phyloP scores from a whole-genome alignment of 768 basidiomycete species.

The Mycena rebaudengoi region DNA sequence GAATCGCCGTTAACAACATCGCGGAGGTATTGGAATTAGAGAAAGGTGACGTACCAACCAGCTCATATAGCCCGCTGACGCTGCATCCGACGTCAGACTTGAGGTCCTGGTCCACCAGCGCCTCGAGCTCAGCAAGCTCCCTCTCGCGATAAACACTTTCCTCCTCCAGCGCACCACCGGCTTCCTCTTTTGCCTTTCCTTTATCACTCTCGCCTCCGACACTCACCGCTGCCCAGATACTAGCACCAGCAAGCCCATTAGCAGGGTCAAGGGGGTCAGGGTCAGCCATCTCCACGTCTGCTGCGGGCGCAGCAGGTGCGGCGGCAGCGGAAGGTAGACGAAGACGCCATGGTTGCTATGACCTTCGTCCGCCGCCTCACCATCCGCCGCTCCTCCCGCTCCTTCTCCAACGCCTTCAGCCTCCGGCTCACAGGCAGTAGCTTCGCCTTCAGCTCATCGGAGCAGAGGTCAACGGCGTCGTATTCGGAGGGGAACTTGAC shows the following conservation, averaged over 20 bases:
- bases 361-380: constrained; percentile 79
- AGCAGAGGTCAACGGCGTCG: constrained; percentile 83
- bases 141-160: constrained; percentile 69
- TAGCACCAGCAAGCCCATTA: constrained; percentile 27
- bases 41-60: constrained; percentile 71
- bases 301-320: constrained; percentile 34
- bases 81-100: constrained; percentile 79
- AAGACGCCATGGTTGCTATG: constrained; percentile 36
- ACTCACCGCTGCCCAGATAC: constrained; percentile 30
- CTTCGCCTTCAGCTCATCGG: constrained; percentile 79
- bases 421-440: constrained; percentile 74
- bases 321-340: constrained; percentile 34
- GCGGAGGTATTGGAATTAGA: not conserved
- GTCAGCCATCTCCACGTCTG: constrained; percentile 62
- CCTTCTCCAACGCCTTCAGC: constrained; percentile 78
- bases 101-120: constrained; percentile 68
- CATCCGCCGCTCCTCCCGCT: constrained; percentile 83
- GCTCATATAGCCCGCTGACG: constrained; percentile 86
- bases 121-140: constrained; percentile 73
- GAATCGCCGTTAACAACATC: not conserved
- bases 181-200: constrained; percentile 37
- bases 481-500: constrained; percentile 94
- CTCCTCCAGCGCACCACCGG: constrained; percentile 63
- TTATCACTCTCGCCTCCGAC: constrained; percentile 34
- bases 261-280: constrained; percentile 30